A percentile compares a stretch with the other conserved stretches of the same genome.
phyloP scores from a whole-genome alignment of 2,329 filamentous ascomycete species.

The Calonectria hawksworthii region DNA sequence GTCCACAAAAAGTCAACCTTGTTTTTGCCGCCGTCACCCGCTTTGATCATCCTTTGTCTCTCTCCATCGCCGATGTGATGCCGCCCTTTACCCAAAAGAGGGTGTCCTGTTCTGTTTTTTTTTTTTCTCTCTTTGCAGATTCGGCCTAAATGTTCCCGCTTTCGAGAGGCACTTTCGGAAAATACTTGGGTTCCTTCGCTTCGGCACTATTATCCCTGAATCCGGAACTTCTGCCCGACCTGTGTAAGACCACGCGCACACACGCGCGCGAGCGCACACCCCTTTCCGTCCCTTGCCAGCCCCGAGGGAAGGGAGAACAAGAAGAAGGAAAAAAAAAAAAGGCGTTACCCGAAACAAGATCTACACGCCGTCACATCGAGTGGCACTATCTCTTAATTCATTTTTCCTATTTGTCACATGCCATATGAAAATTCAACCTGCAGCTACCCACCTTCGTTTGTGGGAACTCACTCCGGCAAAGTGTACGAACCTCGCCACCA shows the following conservation, averaged over 20 bases:
- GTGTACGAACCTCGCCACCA: neutral
- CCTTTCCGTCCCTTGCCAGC: neutral
- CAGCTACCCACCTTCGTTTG: slow-evolving; percentile 7
- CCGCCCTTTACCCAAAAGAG: neutral
- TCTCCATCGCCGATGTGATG: neutral
- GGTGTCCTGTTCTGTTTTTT: neutral
- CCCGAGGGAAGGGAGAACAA: neutral
- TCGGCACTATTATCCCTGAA: neutral
- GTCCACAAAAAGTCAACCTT: neutral
- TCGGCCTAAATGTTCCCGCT: neutral
- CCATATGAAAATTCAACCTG: slow-evolving; percentile 3
- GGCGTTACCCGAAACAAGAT: neutral
- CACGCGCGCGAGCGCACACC: neutral
- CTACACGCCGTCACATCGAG: neutral
- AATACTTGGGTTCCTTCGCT: neutral
- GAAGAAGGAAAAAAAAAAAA: neutral
- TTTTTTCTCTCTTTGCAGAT: too few relatives aligned
- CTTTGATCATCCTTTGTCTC: neutral
- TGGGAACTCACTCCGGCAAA: slow-evolving; percentile 9
- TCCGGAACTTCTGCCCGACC: neutral
- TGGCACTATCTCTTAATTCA: neutral
- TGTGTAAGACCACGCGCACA: neutral
- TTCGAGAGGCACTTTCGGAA: neutral
- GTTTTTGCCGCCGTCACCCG: neutral
- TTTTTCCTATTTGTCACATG: slow-evolving; percentile 11